phyloP scores from a whole-genome alignment of 2,329 filamentous ascomycete species.

The Chrysosporium queenslandicum region DNA sequence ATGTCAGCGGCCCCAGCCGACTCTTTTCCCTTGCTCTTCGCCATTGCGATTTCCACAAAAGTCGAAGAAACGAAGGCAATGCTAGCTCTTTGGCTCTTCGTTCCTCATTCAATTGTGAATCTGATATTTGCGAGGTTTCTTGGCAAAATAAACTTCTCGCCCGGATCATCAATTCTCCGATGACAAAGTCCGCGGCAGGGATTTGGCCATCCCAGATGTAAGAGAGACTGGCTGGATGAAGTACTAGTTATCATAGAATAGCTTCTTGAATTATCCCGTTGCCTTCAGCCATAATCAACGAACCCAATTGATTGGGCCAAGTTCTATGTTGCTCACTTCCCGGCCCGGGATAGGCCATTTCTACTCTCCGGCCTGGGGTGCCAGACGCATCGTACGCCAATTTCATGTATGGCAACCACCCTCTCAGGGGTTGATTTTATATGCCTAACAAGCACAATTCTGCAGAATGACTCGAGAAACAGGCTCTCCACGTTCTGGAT shows the following conservation, averaged over 20 bases:
- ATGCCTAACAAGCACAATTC: background rate
- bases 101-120: background rate
- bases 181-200: too few species aligned
- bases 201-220: too few species aligned
- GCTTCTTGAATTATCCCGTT: background rate
- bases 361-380: background rate
- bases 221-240: too few species aligned
- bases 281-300: too few species aligned
- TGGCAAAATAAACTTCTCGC: background rate
- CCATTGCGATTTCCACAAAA: slow-evolving; percentile 23
- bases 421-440: background rate
- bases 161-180: background rate
- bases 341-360: slow-evolving; percentile 1
- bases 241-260: too few species aligned
- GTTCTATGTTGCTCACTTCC: slow-evolving; percentile 2
- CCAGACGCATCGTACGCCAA: background rate
- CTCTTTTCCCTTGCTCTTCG: slow-evolving; percentile 31
- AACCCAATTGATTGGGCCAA: background rate
- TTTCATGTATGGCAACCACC: slow-evolving; percentile 2
- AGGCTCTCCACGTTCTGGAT: slow-evolving; percentile 69
- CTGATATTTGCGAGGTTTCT: slow-evolving; percentile 1
- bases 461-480: slow-evolving; percentile 46
- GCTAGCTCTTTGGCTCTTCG: background rate
- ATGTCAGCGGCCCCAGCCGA: slow-evolving; percentile 22
- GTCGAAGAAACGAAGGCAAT: background rate